Conservation (phyloP, 176 grass and related monocot species). For the Otatea glauca region DNA sequence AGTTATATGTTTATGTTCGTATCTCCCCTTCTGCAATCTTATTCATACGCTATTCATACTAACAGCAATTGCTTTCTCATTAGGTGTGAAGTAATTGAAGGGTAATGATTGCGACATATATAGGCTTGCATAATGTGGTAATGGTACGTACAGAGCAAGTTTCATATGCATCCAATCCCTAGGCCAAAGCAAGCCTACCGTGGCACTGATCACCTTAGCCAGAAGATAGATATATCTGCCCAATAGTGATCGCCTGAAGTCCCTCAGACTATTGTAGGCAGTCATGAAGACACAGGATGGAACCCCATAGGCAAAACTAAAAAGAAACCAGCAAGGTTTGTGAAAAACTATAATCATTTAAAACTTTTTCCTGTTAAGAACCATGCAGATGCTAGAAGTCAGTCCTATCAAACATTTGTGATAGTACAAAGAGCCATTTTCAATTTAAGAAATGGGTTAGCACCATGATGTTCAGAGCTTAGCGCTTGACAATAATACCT, state of each 20-base stretch:
- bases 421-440: not conserved
- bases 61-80: slow-evolving; percentile 20
- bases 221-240: not conserved
- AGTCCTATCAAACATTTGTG: not conserved
- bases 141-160: not conserved
- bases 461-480: not conserved
- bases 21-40: not conserved
- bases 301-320: not conserved
- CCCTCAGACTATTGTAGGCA: not conserved
- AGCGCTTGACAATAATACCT: not conserved
- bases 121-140: slow-evolving; percentile 1
- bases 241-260: not conserved
- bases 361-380: not conserved
- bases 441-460: slow-evolving; percentile 15
- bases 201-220: not conserved
- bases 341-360: slow-evolving; percentile 11
- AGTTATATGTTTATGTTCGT: not conserved
- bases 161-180: slow-evolving; percentile 32
- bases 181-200: not conserved
- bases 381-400: not conserved
- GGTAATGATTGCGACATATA: slow-evolving; percentile 1
- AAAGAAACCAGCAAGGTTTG: not conserved
- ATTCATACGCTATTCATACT: not conserved
- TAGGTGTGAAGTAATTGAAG: slow-evolving; percentile 36
- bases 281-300: slow-evolving; percentile 25